Evolutionary conservation across 2,329 filamentous ascomycete genomes (phyloP).

Genomic region (Trichoderma endophyticum): DNA sequence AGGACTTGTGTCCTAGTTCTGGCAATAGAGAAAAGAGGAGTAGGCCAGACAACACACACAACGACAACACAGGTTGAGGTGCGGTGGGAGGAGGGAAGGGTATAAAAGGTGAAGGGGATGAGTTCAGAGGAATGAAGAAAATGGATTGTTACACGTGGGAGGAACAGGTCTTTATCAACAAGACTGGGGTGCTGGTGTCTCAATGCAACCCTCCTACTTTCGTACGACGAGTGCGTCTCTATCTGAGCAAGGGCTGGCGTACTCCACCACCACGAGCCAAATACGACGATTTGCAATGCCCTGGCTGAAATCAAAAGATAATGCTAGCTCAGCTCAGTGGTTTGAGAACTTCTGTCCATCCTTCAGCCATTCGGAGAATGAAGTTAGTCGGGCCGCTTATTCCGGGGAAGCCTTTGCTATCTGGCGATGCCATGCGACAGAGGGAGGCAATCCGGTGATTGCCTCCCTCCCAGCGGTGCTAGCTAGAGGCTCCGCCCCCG

Average conservation of each 20-base stretch:
- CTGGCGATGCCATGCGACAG: not conserved
- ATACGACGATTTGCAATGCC: not conserved
- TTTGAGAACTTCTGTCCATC: conserved; percentile 16
- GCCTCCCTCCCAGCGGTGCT: not conserved
- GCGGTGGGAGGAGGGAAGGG: not conserved
- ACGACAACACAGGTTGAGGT: not conserved
- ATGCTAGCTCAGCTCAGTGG: conserved; percentile 4
- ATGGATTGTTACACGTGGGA: conserved; percentile 10
- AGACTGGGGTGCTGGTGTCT: conserved; percentile 7
- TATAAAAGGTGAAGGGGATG: not conserved
- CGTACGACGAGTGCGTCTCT: not conserved
- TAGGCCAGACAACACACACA: not conserved
- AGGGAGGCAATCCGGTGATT: conserved; percentile 8
- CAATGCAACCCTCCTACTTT: conserved; percentile 8
- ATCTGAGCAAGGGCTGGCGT: not conserved
- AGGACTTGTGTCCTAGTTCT: not conserved
- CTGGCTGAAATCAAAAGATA: not conserved
- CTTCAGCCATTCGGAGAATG: conserved; percentile 1
- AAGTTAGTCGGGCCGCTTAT: not conserved
- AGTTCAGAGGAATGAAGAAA: not conserved
- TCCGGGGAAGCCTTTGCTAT: not conserved
- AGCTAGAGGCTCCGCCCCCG: conserved; percentile 1
- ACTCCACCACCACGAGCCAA: not conserved
- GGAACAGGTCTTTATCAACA: conserved; percentile 12
- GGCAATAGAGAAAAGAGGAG: not conserved